phyloP scores from a whole-genome alignment of 768 basidiomycete genomes.

The Suillus clintonianus region DNA sequence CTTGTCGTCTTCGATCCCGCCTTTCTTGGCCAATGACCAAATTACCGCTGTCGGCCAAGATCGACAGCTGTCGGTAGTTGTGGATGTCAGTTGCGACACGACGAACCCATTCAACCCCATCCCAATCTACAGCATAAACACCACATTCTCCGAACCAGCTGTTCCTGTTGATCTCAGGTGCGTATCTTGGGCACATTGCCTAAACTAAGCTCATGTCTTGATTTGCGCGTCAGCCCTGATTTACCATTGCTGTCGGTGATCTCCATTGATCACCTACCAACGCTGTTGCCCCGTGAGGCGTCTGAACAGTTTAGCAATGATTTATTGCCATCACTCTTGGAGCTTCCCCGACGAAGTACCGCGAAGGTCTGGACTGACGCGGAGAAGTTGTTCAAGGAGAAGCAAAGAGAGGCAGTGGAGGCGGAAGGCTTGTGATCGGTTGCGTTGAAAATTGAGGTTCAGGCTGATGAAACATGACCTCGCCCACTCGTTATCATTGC shows the following conservation, averaged over 20 bases:
- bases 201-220: neutral
- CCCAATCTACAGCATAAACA: conserved; percentile 92
- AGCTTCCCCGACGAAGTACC: conserved; percentile 65
- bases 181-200: conserved; percentile 29
- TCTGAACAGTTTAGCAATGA: conserved; percentile 95
- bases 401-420: conserved; percentile 54
- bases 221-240: conserved; percentile 43
- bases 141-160: conserved; percentile 90
- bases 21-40: conserved; percentile 75
- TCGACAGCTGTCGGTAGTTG: conserved; percentile 77
- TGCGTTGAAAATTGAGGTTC: neutral
- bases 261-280: conserved; percentile 97
- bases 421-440: neutral
- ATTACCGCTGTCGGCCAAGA: conserved; percentile 69
- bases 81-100: conserved; percentile 98
- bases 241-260: conserved; percentile 80
- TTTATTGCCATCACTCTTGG: conserved; percentile 79
- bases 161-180: conserved; percentile 83
- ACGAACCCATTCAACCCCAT: conserved; percentile 99
- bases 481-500: neutral
- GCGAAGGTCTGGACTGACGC: conserved; percentile 89
- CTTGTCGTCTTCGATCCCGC: conserved; percentile 79
- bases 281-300: conserved; percentile 91
- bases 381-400: conserved; percentile 76
- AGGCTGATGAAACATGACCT: neutral